Evolutionary conservation across 192 early-diverging fungal species (phyloP).

Genomic region (Mortierella antarctica): DNA sequence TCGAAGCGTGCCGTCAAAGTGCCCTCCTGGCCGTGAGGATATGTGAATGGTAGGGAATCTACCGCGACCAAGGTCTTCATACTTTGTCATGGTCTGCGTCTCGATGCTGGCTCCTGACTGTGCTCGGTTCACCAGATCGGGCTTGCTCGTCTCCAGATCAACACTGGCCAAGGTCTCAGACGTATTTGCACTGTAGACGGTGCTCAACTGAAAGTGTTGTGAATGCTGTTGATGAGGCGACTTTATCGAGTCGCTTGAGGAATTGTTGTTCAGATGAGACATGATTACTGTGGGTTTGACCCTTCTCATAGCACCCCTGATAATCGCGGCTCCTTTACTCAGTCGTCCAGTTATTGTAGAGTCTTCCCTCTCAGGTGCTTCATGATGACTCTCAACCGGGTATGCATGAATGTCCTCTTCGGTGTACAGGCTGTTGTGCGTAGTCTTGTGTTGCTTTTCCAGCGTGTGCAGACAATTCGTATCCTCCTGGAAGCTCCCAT

Average conservation of each 20-base stretch:
- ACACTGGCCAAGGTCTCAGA: conserved; percentile 1
- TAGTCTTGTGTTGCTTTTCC: too few relatives aligned
- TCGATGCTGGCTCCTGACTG: conserved; percentile 1
- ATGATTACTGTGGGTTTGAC: conserved; percentile 8
- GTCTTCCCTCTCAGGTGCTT: background rate
- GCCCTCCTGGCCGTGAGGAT: conserved; percentile 37
- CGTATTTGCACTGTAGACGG: background rate
- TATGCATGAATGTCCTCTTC: too few relatives aligned
- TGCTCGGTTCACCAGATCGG: background rate
- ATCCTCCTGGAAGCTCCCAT: too few relatives aligned
- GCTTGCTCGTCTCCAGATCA: background rate
- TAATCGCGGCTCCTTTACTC: conserved; percentile 20
- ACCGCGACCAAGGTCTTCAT: conserved; percentile 18
- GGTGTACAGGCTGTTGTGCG: too few relatives aligned
- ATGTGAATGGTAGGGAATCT: conserved; percentile 19
- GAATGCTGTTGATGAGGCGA: too few relatives aligned
- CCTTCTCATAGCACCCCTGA: conserved; percentile 22
- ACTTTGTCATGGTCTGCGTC: conserved; percentile 2
- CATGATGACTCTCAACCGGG: too few relatives aligned
- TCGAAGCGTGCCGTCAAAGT: conserved; percentile 38
- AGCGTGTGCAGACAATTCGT: too few relatives aligned
- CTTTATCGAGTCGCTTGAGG: conserved; percentile 1
- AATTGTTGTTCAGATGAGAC: conserved; percentile 1
- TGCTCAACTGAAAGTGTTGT: background rate
- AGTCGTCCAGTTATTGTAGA: conserved; percentile 16